Base-by-base conservation (phyloP, 2,329 filamentous ascomycete genomes). In the Scedosporium aurantiacum region DNA sequence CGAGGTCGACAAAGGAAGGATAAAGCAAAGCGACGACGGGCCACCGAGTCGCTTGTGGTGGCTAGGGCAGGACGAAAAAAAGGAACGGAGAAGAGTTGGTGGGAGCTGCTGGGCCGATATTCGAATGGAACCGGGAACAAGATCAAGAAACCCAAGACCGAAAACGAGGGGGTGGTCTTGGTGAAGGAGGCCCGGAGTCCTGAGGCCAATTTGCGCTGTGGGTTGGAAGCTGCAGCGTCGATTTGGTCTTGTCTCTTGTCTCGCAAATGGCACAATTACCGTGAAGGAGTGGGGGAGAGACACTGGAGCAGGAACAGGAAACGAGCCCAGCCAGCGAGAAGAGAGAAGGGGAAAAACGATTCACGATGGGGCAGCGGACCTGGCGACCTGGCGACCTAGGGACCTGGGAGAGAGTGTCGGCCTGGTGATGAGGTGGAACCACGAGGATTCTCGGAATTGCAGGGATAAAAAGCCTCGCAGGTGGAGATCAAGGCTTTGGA, bases 381-480 rank as follows among this genome's bases (percentile, higher is more conserved):
- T n/a, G 54, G 43, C n/a, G n/a, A n/a, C n/a, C n/a, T n/a, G n/a
- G n/a, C n/a, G n/a, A n/a, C n/a, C n/a, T n/a, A n/a, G n/a, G n/a
- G n/a, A n/a, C n/a, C n/a, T n/a, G 23, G 8, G 18, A 18, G 43
- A 21, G 43, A 50, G 23, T 25, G 45, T 28, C 37, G 45, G 23
- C 57, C 23, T 60, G 25, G 57, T 32, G 23, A 47, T 50, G 43
- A 25, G 8, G 16, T 16, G n/a, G 37, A 47, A 18, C 41, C n/a
- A 52, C 16, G 25, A 47, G 37, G 18, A n/a, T 18, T 37, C 43
- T 60, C 16, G 18, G 21, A 47, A 47, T 50, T 47, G 41, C 57
- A 60, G 43, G 57, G 41, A 60, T 60, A 47, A 60, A 60, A 52
- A 60, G 41, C 57, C 57, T 60, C 57, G 57, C 21, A 16, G 23